Base-by-base conservation (phyloP, 2,329 filamentous ascomycete species). In the Penicillium sp. region DNA sequence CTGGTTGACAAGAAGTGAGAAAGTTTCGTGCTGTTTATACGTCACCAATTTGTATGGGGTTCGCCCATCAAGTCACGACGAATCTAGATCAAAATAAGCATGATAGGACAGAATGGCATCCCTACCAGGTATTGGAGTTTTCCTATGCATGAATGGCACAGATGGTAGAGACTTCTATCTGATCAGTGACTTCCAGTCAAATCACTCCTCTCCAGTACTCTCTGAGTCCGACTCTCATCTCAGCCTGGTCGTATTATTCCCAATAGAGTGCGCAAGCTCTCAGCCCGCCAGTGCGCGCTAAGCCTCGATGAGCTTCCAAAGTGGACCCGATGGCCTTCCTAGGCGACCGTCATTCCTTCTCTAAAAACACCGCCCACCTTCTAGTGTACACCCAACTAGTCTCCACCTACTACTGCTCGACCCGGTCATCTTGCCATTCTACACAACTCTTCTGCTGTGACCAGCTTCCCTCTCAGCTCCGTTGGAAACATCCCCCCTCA, bases 281-380 rank as follows among this genome's bases (percentile, higher is more conserved):
- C n/a, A n/a, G 24, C 43, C 24, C 22, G 27, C 31, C 31, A 31
- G 7, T 10, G 7, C 31, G n/a, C 46, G 35, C 27, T 49, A 35
- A 49, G 7, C 46, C 31, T 19, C 35, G 43, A 39, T 37, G 36
- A 50, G 53, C 53, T 55, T 55, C 43, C 43, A 18, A 31, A 39
- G 53, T 55, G 53, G 53, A 13, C n/a, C 51, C 22, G 5, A 6
- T 41, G 18, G 18, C 24, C 22, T 24, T 31, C 44, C 44, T 37
- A 56, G 54, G 54, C 54, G 54, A 56, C 54, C 54, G 46, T 56
- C 44, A 56, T 56, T 56, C 44, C 18, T 46, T 54, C 51, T 47
- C 35, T 4, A 49, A 13, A 33, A 49, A 49, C 44, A 49, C 44
- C 44, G 31, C 44, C 46, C 27, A 16, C 44, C 24, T 11, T 33